Evolutionary conservation across 129 eudicot genomes (phyloP), one percentile per base, ranked within the genome.

Genomic region (Silybum marianum): DNA sequence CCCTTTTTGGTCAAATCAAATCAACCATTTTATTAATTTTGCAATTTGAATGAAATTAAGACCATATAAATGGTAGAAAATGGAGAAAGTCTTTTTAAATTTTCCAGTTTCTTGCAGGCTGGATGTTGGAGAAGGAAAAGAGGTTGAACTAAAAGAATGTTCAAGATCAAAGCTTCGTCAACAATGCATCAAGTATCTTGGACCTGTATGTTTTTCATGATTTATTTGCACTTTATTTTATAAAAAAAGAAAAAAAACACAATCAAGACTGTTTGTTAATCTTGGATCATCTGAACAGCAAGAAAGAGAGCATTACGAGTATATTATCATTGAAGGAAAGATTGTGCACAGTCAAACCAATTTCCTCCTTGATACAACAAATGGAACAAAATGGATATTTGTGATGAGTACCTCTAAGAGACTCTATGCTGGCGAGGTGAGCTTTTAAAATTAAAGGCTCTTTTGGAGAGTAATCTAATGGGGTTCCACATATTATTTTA

Each of bases 41-140:
- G 28, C 6, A 70, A 19, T 62, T 51, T 36, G 28, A 58, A 36
- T 28, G 7, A 46, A 48, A 16, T 44, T 12, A 28, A 23, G 38
- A 6, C 23, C 11, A 3, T 39, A n/a, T 4, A 51, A 14, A 54
- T 16, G 65, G 14, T 54, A 6, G 65, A 54, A 42, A 24, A 3
- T 74, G 75, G 21, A 40, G 6, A 81, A 63, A 58, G 30, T 7
- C 6, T 23, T 51, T 60, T 16, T 1, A 32, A 23, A 63, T 8
- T 36, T 70, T 74, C 4, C 12, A 14, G 22, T 32, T 67, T 82
- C 36, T 71, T 67, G 44, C 83, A 95, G 98, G 99, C 72, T 95
- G 91, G 99, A 95, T 91, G 69, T 95, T 84, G 99, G 99, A 87
- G 97, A 95, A 63, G 99, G 99, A 73, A 93, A 85, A 84, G 97